A percentile compares a stretch with the other conserved stretches of the same genome.
Conservation (phyloP, 2,329 filamentous ascomycete species). For the Xylaria hypoxylon region DNA sequence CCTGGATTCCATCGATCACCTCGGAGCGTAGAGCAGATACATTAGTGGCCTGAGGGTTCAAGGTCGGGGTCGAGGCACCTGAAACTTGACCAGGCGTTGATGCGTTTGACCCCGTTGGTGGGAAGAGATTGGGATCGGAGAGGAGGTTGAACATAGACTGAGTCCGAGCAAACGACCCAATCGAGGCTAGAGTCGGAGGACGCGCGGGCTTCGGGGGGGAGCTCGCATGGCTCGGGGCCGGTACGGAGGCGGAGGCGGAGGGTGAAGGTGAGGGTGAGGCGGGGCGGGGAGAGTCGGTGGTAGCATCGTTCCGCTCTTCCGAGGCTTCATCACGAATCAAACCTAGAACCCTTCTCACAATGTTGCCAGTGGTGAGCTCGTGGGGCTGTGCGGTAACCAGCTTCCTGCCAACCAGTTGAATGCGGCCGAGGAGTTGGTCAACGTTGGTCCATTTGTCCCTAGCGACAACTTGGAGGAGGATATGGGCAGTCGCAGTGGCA, state of each 20-base stretch:
- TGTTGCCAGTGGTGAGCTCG: slow-evolving; percentile 93
- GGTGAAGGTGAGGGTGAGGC: slow-evolving; percentile 56
- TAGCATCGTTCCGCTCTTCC: slow-evolving; percentile 76
- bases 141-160: slow-evolving; percentile 92
- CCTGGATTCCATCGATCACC: slow-evolving; percentile 91
- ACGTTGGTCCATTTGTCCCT: slow-evolving; percentile 83
- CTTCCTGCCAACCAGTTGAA: slow-evolving; percentile 81
- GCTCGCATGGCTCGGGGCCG: slow-evolving; percentile 27
- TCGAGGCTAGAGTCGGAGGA: slow-evolving; percentile 71
- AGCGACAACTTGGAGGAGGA: slow-evolving; percentile 87
- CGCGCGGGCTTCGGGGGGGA: slow-evolving; percentile 53
- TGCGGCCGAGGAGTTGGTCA: slow-evolving; percentile 80
- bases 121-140: slow-evolving; percentile 70
- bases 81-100: slow-evolving; percentile 60
- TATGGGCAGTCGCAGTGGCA: slow-evolving; percentile 89
- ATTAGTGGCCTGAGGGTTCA: slow-evolving; percentile 56
- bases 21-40: slow-evolving; percentile 84
- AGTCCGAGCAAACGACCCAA: slow-evolving; percentile 72
- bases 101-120: slow-evolving; percentile 61
- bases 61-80: slow-evolving; percentile 63
- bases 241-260: slow-evolving; percentile 38
- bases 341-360: slow-evolving; percentile 88
- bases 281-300: slow-evolving; percentile 67
- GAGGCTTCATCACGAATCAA: slow-evolving; percentile 92
- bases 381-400: slow-evolving; percentile 86